These are phyloP conservation scores for Neonothopanus nambi DNA, from an alignment of 1,284 basidiomycete species.

Conservation along the genomic window DNA sequence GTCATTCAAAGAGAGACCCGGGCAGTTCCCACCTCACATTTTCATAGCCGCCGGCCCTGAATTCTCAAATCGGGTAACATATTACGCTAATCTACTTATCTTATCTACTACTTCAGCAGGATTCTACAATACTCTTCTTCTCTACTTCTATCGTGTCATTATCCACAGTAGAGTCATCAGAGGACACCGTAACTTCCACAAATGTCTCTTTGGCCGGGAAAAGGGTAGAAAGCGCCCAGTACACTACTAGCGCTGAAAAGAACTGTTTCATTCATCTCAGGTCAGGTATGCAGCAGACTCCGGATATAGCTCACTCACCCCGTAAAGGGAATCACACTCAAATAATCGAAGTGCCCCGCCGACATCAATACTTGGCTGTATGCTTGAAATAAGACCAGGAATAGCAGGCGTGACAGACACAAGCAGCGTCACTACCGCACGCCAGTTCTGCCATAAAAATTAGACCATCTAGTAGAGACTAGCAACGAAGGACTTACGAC, in stretches of 20 bases:
- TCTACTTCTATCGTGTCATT: neutral
- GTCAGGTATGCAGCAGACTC: neutral
- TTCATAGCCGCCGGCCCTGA: neutral
- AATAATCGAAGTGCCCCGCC: constrained; percentile 56
- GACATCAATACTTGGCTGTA: constrained; percentile 51
- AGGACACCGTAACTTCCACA: constrained; percentile 27
- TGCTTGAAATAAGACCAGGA: constrained; percentile 67
- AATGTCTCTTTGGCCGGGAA: constrained; percentile 64
- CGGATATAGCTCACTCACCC: constrained; percentile 43
- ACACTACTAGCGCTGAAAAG: constrained; percentile 40
- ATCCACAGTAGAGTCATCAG: neutral
- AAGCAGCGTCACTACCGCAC: constrained; percentile 64
- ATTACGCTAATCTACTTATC: neutral
- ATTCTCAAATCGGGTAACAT: too few species aligned
- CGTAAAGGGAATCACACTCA: constrained; percentile 69
- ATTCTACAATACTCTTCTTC: neutral
- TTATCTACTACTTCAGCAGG: constrained; percentile 1
- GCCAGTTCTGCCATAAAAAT: constrained; percentile 59
- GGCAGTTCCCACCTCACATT: neutral
- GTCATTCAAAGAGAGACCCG: too few species aligned
- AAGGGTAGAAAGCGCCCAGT: constrained; percentile 49
- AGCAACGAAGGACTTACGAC: constrained; percentile 47
- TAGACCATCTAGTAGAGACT: constrained; percentile 1
- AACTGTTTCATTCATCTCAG: neutral
- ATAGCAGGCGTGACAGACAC: constrained; percentile 63